Base-by-base conservation (phyloP, 371 early-diverging fungal species). In the Mucor circinelloides region DNA sequence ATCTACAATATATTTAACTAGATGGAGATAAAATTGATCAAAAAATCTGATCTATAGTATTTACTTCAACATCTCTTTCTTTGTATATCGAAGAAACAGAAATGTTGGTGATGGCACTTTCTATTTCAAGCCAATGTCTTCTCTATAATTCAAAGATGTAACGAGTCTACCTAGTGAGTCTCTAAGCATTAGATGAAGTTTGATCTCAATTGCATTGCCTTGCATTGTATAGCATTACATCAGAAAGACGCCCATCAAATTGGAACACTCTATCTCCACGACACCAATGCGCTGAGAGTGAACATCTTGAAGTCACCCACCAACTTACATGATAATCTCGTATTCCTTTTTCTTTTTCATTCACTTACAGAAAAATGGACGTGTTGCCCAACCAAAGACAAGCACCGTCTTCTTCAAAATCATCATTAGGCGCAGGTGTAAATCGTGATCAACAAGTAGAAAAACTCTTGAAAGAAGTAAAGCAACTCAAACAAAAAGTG, bases 401-500 rank as follows among this genome's bases (percentile, higher is more conserved):
- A 46, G 68, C 72, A 55, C 63, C 68, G 1, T 60, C 65, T 27
- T 68, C 72, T 9, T 32, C 46, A 40, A 69, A 62, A 50, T 44
- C 46, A 30, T 70, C 77, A 7, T 32, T 77, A 6, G 69, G 55
- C 23, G 67, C 72, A 28, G 67, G 72, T n/a, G 69, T 62, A 54
- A 76, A 79, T 68, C 73, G 83, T 7, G 83, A 82, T 72, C 83
- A 82, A 56, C 84, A 84, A 70, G 72, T 87, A 21, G 89, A 89
- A 48, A 89, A 89, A 55, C 77, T 89, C 17, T 54, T 87, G 9
- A 90, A 90, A 61, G 95, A 93, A 74, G 83, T 85, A 21, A 90
- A 90, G 60, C 73, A 85, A n/a, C 82, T 94, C 28, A 93, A 92
- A 74, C 89, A 87, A 66, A 90, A 89, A 69, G 89, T 93, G 10